Percentiles rank a stretch among this genome's conserved stretches.
These are phyloP conservation scores for Herpetomonas samuelpessoai DNA, from an alignment of 208 protist species.

Conservation along the genomic window DNA sequence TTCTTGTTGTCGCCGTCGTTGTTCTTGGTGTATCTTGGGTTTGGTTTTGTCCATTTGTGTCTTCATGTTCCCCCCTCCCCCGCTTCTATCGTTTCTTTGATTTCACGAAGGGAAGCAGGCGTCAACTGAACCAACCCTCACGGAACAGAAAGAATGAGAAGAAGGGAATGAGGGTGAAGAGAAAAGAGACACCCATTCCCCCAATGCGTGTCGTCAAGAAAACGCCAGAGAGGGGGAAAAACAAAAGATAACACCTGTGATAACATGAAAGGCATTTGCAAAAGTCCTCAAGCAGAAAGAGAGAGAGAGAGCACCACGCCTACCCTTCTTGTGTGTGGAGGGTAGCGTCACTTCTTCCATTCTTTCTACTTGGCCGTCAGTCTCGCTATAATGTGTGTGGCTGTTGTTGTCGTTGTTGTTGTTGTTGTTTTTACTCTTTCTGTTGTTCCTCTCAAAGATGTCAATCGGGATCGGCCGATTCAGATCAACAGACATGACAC, in stretches of 20 bases:
- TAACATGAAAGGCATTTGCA: constrained; percentile 12
- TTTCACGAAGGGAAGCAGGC: neutral
- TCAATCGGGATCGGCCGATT: too few species aligned
- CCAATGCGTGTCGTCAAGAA: neutral
- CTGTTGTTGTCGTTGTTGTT: too few species aligned
- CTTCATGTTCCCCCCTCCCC: neutral
- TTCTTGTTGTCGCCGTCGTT: neutral
- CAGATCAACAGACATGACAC: too few species aligned
- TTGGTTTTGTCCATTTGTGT: too few species aligned
- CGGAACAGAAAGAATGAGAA: constrained; percentile 2
- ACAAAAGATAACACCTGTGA: constrained; percentile 5
- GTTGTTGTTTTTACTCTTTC: neutral
- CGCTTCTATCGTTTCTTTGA: neutral
- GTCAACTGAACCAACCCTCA: neutral
- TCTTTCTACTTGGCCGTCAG: neutral
- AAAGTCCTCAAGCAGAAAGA: constrained; percentile 17
- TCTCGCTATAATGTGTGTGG: too few species aligned
- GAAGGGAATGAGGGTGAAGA: neutral
- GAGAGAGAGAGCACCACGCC: constrained; percentile 17
- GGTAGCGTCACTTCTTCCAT: neutral
- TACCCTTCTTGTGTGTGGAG: too few species aligned
- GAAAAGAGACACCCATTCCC: constrained; percentile 6
- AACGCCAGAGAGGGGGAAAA: too few species aligned
- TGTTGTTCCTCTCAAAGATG: too few species aligned
- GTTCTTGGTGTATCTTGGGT: constrained; percentile 4